Conservation (phyloP, 139 green algal species). For the Chlorella sp. region DNA sequence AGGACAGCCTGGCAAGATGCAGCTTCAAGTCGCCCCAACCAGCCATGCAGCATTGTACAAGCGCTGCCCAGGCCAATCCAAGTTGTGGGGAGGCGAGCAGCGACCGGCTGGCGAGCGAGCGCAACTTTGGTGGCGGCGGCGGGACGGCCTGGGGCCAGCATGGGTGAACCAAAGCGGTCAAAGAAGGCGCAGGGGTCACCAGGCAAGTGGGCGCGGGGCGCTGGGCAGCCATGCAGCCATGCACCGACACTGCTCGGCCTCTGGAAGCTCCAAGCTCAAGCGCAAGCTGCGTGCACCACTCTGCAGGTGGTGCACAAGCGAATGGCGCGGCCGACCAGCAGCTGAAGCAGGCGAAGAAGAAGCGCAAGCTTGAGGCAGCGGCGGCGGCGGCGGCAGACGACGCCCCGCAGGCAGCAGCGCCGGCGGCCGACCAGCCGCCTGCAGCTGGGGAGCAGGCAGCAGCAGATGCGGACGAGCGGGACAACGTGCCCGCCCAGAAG, state of each 20-base stretch:
- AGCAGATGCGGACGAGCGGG: background rate
- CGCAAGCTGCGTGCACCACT: background rate
- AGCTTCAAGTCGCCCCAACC: too few relatives aligned
- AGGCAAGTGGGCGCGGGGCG: too few relatives aligned
- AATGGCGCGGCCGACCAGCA: background rate
- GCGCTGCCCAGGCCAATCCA: too few relatives aligned
- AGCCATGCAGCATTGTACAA: too few relatives aligned
- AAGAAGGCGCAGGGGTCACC: too few relatives aligned
- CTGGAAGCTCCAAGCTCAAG: background rate
- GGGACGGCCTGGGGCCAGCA: too few relatives aligned
- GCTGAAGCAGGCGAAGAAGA: constrained; percentile 2
- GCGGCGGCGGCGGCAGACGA: background rate
- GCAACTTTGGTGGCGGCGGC: too few relatives aligned
- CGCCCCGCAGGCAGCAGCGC: background rate
- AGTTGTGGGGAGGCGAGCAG: too few relatives aligned
- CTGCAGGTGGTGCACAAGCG: background rate
- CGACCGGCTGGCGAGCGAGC: too few relatives aligned
- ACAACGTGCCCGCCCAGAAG: constrained; percentile 17
- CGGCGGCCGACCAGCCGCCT: background rate
- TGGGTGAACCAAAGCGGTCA: too few relatives aligned
- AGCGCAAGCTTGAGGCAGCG: constrained; percentile 8
- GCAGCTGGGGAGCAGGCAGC: background rate
- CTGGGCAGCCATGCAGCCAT: too few relatives aligned
- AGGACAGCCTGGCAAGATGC: too few relatives aligned
- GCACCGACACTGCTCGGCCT: background rate